Conservation (phyloP, 2,329 filamentous ascomycete species). For the Fusarium lyarnte region DNA sequence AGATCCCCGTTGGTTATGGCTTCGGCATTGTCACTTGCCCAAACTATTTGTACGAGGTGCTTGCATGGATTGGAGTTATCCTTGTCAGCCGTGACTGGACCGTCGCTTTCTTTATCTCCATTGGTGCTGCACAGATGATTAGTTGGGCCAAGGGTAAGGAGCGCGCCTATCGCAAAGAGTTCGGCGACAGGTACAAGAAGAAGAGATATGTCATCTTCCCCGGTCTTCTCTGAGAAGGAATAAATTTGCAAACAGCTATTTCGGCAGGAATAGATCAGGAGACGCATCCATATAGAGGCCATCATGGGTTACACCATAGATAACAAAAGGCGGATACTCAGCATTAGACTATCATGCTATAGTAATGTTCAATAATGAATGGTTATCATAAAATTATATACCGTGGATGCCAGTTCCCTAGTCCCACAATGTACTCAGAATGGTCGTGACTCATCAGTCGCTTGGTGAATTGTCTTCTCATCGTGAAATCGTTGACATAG, state of each 20-base stretch:
- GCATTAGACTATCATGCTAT: not conserved
- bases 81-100: constrained; percentile 82
- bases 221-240: constrained; percentile 68
- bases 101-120: constrained; percentile 77
- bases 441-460: constrained; percentile 1
- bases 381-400: not conserved
- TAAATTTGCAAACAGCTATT: not conserved
- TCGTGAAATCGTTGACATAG: constrained; percentile 47
- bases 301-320: not conserved
- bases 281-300: not conserved
- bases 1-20: constrained; percentile 86
- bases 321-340: constrained; percentile 11
- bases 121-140: constrained; percentile 83
- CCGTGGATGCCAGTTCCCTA: not conserved
- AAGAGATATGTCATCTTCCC: constrained; percentile 89
- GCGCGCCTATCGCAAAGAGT: constrained; percentile 86
- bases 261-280: not conserved
- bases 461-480: constrained; percentile 1
- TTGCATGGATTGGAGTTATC: constrained; percentile 87
- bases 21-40: constrained; percentile 92
- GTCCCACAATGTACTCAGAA: not conserved
- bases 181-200: constrained; percentile 93
- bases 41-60: constrained; percentile 94
- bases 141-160: constrained; percentile 94
- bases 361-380: not conserved